phyloP scores from a whole-genome alignment of 2,329 filamentous ascomycete genomes.

The Xylaria sp. region DNA sequence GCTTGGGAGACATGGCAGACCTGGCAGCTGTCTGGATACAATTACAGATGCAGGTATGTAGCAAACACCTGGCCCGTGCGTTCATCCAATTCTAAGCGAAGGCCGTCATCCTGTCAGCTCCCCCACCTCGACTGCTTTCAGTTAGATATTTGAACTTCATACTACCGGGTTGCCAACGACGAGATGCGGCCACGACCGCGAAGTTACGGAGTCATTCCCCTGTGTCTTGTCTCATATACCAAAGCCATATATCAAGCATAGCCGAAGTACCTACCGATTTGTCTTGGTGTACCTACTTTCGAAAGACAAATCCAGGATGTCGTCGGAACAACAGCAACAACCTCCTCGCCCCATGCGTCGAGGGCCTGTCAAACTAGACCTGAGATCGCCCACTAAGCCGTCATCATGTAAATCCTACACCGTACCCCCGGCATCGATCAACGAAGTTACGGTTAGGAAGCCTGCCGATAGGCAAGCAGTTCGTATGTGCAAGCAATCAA shows the following conservation, averaged over 20 bases:
- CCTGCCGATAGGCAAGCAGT: slow-evolving; percentile 13
- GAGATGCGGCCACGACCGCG: too few relatives aligned
- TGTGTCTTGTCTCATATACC: not conserved
- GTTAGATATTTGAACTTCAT: too few relatives aligned
- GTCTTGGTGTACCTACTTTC: not conserved
- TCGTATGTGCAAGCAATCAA: slow-evolving; percentile 24
- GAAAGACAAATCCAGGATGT: slow-evolving; percentile 9
- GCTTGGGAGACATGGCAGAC: slow-evolving; percentile 7
- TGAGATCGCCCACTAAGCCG: slow-evolving; percentile 25
- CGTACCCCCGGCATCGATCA: slow-evolving; percentile 26
- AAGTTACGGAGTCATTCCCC: slow-evolving; percentile 6
- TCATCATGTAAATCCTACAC: slow-evolving; percentile 32
- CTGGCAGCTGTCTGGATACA: too few relatives aligned
- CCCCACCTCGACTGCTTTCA: too few relatives aligned
- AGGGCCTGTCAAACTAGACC: slow-evolving; percentile 28
- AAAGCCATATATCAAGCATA: not conserved
- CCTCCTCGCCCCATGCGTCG: slow-evolving; percentile 10
- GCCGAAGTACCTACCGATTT: slow-evolving; percentile 1
- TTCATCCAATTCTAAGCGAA: too few relatives aligned
- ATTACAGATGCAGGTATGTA: too few relatives aligned
- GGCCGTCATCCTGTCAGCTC: too few relatives aligned
- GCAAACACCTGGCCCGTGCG: slow-evolving; percentile 12
- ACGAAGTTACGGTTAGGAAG: slow-evolving; percentile 29
- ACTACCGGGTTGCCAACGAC: too few relatives aligned
- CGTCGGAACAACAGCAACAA: slow-evolving; percentile 4